Evolutionary conservation across 768 basidiomycete genomes (phyloP), one percentile per base, ranked within the genome.

Genomic region (Calocybe cyanea): DNA sequence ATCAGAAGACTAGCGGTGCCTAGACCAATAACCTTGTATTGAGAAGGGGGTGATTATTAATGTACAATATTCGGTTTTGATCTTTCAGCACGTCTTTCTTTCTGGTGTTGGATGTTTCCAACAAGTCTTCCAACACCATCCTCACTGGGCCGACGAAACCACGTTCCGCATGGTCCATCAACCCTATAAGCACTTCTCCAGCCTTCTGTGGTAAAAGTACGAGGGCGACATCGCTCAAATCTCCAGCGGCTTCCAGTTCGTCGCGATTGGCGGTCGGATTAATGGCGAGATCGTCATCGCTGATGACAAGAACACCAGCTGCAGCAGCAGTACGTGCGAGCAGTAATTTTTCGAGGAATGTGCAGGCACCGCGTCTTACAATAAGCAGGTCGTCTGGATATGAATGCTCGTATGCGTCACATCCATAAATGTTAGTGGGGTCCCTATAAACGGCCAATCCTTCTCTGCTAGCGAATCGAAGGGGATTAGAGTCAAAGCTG

Each of bases 261-360:
- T 76, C 71, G 1, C 48, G 31, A 32, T 72, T 76, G 8, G 82
- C 80, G 2, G 85, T 81, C 17, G 89, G 88, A 56, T 84, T 87
- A 35, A 90, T 72, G 11, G 63, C 57, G 6, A 50, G 36, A 17
- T 88, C 81, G 21, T 81, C 75, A 46, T 82, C 70, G 58, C 78
- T 84, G 57, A 87, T 66, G 34, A 95, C 81, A 11, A 98, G 64
- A 7, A 93, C 78, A 1, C 91, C 94, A 0, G 76, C 75, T 4
- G 92, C 91, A 1, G 80, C 85, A 1, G 83, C 87, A 7, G 71
- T 65, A 14, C 75, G 74, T 4, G 92, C 93, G 36, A 73, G 51
- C 10, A 80, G 40, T 13, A 94, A 71, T 66, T 99, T 99, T 53
- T 89, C 78, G 11, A 91, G 64, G 66, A 98, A 97, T 7, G 92